Percentiles rank a stretch among this genome's conserved stretches.
Conservation (phyloP, 225 moss, liverwort and hornwort genomes). For the Pseudisothecium myosuroides region DNA sequence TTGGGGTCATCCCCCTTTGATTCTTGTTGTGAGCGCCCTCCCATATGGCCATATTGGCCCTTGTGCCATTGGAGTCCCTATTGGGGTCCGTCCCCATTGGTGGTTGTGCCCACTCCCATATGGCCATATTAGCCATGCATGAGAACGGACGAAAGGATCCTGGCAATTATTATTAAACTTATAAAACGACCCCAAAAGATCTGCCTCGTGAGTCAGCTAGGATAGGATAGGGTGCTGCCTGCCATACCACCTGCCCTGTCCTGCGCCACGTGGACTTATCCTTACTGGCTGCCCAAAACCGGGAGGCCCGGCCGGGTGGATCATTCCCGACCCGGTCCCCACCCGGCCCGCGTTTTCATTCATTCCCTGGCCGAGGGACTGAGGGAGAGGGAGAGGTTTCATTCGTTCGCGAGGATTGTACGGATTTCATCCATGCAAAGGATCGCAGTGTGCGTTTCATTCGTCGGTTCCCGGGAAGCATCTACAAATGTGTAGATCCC, state of each 20-base stretch:
- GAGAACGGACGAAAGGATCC: background rate
- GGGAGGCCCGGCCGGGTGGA: background rate
- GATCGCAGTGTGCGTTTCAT: no score
- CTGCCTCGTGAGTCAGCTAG: conserved; percentile 6
- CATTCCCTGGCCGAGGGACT: background rate
- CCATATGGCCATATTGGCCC: background rate
- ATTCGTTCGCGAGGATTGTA: background rate
- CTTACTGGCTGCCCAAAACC: background rate
- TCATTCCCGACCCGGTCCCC: no score
- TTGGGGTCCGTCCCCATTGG: no score
- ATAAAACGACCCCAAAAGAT: background rate
- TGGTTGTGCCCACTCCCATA: no score
- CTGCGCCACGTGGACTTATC: background rate
- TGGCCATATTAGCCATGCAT: background rate
- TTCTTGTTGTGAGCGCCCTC: no score
- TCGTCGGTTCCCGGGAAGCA: background rate
- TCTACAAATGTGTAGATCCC: background rate
- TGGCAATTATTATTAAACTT: background rate
- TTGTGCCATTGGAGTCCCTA: no score
- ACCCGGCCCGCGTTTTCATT: background rate
- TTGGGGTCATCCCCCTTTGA: background rate
- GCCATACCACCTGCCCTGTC: conserved; percentile 1
- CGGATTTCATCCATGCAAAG: background rate
- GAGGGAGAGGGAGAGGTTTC: background rate
- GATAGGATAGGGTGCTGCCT: conserved; percentile 6